Conservation (phyloP, 2,329 filamentous ascomycete genomes). For the Ustulina deusta region DNA sequence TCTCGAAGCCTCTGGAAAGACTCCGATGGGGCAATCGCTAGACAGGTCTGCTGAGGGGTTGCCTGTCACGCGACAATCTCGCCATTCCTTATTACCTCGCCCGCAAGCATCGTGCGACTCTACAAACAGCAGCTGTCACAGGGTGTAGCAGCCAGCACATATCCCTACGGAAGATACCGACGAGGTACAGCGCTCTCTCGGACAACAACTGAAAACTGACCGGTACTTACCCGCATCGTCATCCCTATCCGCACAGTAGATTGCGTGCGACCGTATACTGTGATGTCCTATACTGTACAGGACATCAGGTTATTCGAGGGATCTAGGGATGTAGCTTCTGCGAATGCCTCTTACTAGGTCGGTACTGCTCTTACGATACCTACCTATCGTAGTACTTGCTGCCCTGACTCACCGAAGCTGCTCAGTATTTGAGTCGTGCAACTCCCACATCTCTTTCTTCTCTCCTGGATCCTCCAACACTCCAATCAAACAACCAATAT, state of each 20-base stretch:
- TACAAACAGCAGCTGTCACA: slow-evolving; percentile 1
- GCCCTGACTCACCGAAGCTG: slow-evolving; percentile 19
- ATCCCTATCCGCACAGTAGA: slow-evolving; percentile 31
- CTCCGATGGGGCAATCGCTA: slow-evolving; percentile 15
- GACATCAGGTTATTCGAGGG: background rate
- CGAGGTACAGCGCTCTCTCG: background rate
- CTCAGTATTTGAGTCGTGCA: slow-evolving; percentile 30
- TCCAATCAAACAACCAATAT: slow-evolving; percentile 14
- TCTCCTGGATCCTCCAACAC: slow-evolving; percentile 17
- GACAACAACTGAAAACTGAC: background rate
- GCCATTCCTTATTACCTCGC: slow-evolving; percentile 35
- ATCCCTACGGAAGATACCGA: slow-evolving; percentile 17
- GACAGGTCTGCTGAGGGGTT: slow-evolving; percentile 33
- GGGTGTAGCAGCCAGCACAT: slow-evolving; percentile 10
- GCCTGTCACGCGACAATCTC: slow-evolving; percentile 40
- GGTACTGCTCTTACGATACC: slow-evolving; percentile 7
- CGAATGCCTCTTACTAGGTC: background rate
- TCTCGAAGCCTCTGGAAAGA: slow-evolving; percentile 35
- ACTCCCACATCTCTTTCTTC: slow-evolving; percentile 22
- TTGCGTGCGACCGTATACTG: slow-evolving; percentile 24
- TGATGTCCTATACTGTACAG: slow-evolving; percentile 2
- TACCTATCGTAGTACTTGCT: background rate
- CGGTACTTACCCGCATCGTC: slow-evolving; percentile 23
- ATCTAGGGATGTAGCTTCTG: background rate
- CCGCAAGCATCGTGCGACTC: slow-evolving; percentile 33